Conservation (phyloP, 208 protist genomes). For the Jaenimonas drosophilae region DNA sequence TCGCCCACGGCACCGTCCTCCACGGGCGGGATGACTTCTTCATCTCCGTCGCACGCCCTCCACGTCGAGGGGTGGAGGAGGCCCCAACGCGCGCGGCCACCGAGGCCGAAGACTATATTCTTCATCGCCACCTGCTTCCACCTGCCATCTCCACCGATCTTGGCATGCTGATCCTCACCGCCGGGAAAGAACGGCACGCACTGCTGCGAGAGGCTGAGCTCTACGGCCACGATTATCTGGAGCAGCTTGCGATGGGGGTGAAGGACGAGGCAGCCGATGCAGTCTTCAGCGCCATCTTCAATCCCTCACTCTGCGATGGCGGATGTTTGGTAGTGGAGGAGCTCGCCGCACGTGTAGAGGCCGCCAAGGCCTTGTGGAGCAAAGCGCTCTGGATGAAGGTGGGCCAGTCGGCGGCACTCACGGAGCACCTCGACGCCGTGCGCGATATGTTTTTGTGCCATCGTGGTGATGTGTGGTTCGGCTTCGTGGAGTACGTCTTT, state of each 20-base stretch:
- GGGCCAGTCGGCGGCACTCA: slow-evolving; percentile 15
- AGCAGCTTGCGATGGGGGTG: slow-evolving; percentile 57
- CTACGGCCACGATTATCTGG: slow-evolving; percentile 43
- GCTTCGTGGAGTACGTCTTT: slow-evolving; percentile 54
- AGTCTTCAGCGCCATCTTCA: slow-evolving; percentile 69
- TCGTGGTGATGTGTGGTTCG: slow-evolving; percentile 72
- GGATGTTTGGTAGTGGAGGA: slow-evolving; percentile 52
- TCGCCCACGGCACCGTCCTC: slow-evolving; percentile 79
- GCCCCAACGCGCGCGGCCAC: neutral
- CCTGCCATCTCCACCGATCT: slow-evolving; percentile 47
- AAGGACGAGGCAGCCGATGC: slow-evolving; percentile 67
- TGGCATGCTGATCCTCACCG: slow-evolving; percentile 45
- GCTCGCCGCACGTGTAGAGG: slow-evolving; percentile 58
- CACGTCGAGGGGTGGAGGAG: too few species aligned
- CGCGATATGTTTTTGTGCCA: slow-evolving; percentile 72
- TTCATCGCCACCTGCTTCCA: slow-evolving; percentile 55
- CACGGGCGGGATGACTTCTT: slow-evolving; percentile 71
- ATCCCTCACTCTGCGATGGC: slow-evolving; percentile 40
- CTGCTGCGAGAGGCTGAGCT: slow-evolving; percentile 30
- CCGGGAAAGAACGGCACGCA: slow-evolving; percentile 58
- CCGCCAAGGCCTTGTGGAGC: slow-evolving; percentile 56
- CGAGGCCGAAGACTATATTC: slow-evolving; percentile 28
- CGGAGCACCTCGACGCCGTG: slow-evolving; percentile 31
- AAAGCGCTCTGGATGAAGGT: slow-evolving; percentile 70
- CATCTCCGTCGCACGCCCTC: too few species aligned